Evolutionary conservation across 768 basidiomycete species (phyloP), one percentile per base, ranked within the genome.

Genomic region (Leccinum aurantiacum): DNA sequence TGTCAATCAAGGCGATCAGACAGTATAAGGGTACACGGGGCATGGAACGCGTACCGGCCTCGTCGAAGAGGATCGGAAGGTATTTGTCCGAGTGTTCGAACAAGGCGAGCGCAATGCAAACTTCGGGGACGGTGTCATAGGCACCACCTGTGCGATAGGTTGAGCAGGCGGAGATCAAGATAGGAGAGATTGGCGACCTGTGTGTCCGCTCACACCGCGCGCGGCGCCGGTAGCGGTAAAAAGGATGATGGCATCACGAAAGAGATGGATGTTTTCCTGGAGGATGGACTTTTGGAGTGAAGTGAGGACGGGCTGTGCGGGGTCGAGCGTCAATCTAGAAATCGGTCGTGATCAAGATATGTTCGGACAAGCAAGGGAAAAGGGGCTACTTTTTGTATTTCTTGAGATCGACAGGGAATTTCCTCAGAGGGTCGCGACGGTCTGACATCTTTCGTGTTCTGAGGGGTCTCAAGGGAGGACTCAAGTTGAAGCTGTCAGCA

Each of bases 221-320:
- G 93, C 93, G 53, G 90, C 85, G 56, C 90, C 93, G 8, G 90
- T 88, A 6, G 92, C 88, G 1, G 93, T 95, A 75, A 94, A 95
- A 50, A 91, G 77, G 25, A 95, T 86, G 63, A 95, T 91, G 7
- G 82, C 86, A 84, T 94, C 93, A 54, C 93, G 87, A 61, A 93
- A 78, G 29, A 94, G 80, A 69, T 88, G 84, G 67, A 93, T 90
- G 74, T 95, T 95, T 56, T 79, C 74, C 64, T 79, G 72, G 64
- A 95, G 77, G 17, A 74, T 76, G 3, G 78, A 65, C 66, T 80
- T 86, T 70, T 95, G 82, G 58, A 88, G 85, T n/a, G 71, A 68
- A 0, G 86, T 80, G 50, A 94, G 80, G 67, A 80, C 77, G 14
- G 85, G 78, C 55, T 87, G 84, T 41, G 79, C 75, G 6, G 90